Conservation (phyloP, 129 eudicot genomes). For the Oenanthe sinensis region DNA sequence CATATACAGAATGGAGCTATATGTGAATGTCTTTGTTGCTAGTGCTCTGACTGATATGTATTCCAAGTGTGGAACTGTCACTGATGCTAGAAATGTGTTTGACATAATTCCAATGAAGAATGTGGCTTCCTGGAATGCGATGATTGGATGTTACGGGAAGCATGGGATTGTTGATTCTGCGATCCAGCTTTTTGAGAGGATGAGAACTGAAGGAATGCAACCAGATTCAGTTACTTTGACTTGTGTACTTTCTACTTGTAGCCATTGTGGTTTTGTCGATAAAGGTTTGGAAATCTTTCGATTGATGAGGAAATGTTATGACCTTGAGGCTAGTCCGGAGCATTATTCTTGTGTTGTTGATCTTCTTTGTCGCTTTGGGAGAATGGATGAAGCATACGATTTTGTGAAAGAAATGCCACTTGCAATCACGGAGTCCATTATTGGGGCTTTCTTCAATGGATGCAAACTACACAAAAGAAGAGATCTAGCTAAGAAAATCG, state of each 20-base stretch:
- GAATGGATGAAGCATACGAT: conserved; percentile 53
- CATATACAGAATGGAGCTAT: conserved; percentile 40
- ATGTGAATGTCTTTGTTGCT: conserved; percentile 40
- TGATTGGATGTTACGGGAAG: conserved; percentile 67
- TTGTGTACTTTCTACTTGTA: conserved; percentile 62
- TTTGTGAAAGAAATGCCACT: conserved; percentile 32
- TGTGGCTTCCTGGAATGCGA: conserved; percentile 58
- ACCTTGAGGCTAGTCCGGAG: conserved; percentile 39
- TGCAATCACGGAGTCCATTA: conserved; percentile 36
- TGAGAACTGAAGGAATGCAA: conserved; percentile 34
- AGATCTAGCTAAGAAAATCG: conserved; percentile 57
- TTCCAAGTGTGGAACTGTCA: conserved; percentile 58
- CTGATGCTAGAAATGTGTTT: conserved; percentile 42
- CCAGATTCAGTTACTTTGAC: conserved; percentile 62
- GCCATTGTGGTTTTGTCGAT: conserved; percentile 60
- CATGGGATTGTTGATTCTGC: conserved; percentile 47
- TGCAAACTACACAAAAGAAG: conserved; percentile 56
- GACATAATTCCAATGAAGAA: conserved; percentile 31
- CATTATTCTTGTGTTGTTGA: conserved; percentile 71
- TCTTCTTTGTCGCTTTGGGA: conserved; percentile 63
- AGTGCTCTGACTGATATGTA: conserved; percentile 76
- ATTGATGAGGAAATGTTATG: conserved; percentile 43
- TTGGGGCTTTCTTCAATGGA: conserved; percentile 74
- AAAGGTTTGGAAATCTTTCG: conserved; percentile 58
- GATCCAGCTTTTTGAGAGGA: conserved; percentile 38